Base-by-base conservation (phyloP, 441 rosid species). In the Gossypium trilobum region DNA sequence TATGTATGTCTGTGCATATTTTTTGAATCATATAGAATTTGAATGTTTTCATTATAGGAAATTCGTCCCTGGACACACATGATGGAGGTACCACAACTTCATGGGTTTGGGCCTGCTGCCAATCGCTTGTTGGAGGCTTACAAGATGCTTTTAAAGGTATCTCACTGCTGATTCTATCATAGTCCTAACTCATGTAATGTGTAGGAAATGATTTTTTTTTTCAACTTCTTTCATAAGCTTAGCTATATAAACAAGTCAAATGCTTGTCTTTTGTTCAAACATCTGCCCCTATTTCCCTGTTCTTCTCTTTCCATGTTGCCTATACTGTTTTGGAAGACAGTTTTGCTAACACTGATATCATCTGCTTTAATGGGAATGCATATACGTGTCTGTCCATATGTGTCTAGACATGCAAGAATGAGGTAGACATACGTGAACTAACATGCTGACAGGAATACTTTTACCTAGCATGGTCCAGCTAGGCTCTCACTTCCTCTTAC, bases 31-130 rank as follows among this genome's bases (percentile, higher is more conserved):
- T 68, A 36, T 67, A 55, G 27, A 70, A 60, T 72, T 27, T 66
- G 51, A 51, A 42, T 68, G 9, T 60, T 44, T 13, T 68, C 1
- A 14, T n/a, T 77, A 48, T 69, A 91, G 97, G 98, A 95, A 86
- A 91, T 95, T 74, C 95, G 98, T 20, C 99, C 96, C 16, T 92
- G 99, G 99, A 91, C 98, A 3, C 98, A 95, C 78, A 95, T 92
- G 98, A 95, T 95, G 96, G 99, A 95, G 83, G 98, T 92, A 70
- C 99, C 98, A 52, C 99, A 95, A 72, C 99, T 92, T 82, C 98
- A 95, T 87, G 99, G 98, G 22, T 91, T 92, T 82, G 99, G 99
- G 39, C 97, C 97, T 39, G 99, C 99, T 66, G 98, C 98, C 76
- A 92, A 92, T 75, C 92, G 96, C 77, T 85, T 95, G 85, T 78